These are phyloP conservation scores for Grifola frondosa DNA, from an alignment of 1,284 basidiomycete species.

Conservation along the genomic window DNA sequence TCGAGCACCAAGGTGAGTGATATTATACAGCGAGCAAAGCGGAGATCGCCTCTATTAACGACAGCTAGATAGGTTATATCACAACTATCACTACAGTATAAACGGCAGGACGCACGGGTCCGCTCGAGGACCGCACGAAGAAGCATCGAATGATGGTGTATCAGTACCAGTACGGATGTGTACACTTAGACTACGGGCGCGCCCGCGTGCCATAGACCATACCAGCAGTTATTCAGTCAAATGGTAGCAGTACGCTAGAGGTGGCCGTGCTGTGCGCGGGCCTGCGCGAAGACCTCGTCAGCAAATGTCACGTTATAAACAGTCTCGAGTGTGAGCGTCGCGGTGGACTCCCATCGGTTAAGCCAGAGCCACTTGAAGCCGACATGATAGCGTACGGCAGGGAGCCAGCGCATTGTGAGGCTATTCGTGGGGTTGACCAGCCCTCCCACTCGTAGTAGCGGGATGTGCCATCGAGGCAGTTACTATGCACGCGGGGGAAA, in stretches of 20 bases:
- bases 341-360: conserved; percentile 30
- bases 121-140: background rate
- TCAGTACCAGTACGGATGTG: conserved; percentile 9
- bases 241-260: background rate
- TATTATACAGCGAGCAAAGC: too few relatives aligned
- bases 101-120: background rate
- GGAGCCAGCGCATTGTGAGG: conserved; percentile 42
- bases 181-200: background rate
- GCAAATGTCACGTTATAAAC: conserved; percentile 30
- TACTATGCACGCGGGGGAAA: conserved; percentile 28
- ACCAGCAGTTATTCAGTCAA: background rate
- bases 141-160: conserved; percentile 11
- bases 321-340: conserved; percentile 27
- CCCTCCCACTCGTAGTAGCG: conserved; percentile 46
- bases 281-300: conserved; percentile 27
- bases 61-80: too few relatives aligned
- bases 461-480: conserved; percentile 43
- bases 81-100: too few relatives aligned
- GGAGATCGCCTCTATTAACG: too few relatives aligned
- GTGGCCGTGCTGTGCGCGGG: background rate
- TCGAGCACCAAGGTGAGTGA: too few relatives aligned
- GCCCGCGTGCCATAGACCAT: background rate
- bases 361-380: conserved; percentile 54
- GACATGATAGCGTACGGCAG: conserved; percentile 43
- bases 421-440: conserved; percentile 42